Conservation (phyloP, 352 stramenopile genomes). For the Phytophthora sojae region DNA sequence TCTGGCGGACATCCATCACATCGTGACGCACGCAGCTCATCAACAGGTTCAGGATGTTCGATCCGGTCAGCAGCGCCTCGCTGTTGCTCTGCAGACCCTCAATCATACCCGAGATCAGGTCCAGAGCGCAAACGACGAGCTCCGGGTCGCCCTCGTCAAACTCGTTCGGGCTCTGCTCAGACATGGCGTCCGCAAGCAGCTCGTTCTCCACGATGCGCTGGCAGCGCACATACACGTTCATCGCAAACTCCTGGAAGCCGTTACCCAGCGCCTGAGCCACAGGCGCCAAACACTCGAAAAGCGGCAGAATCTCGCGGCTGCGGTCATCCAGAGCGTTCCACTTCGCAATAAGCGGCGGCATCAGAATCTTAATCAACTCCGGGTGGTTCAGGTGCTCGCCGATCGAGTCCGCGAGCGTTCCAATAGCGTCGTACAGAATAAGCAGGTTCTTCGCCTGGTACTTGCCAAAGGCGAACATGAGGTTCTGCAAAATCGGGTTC, state of each 20-base stretch:
- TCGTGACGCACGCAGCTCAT: conserved; percentile 89
- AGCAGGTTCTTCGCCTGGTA: conserved; percentile 96
- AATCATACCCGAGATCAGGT: conserved; percentile 91
- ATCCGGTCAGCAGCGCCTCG: conserved; percentile 76
- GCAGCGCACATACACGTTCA: conserved; percentile 83
- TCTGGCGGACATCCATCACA: conserved; percentile 90
- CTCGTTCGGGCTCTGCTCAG: conserved; percentile 79
- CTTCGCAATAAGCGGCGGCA: conserved; percentile 94
- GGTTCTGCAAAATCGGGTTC: conserved; percentile 90
- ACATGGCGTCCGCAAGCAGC: conserved; percentile 81
- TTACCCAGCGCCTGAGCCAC: conserved; percentile 85
- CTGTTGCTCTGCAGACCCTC: conserved; percentile 85
- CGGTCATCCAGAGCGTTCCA: conserved; percentile 90
- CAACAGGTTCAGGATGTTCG: conserved; percentile 90
- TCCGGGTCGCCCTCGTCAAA: conserved; percentile 90
- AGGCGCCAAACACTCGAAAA: conserved; percentile 92
- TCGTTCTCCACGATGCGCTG: conserved; percentile 87
- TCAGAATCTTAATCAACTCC: conserved; percentile 92
- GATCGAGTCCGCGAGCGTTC: conserved; percentile 95
- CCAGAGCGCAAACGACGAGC: conserved; percentile 90
- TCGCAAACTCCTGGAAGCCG: conserved; percentile 90
- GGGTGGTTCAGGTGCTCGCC: conserved; percentile 93
- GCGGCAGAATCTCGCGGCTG: conserved; percentile 83
- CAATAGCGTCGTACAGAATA: conserved; percentile 97
- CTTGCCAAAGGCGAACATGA: conserved; percentile 93